Conservation (phyloP, 805 yeast genomes). For the Lachancea mirantina region DNA sequence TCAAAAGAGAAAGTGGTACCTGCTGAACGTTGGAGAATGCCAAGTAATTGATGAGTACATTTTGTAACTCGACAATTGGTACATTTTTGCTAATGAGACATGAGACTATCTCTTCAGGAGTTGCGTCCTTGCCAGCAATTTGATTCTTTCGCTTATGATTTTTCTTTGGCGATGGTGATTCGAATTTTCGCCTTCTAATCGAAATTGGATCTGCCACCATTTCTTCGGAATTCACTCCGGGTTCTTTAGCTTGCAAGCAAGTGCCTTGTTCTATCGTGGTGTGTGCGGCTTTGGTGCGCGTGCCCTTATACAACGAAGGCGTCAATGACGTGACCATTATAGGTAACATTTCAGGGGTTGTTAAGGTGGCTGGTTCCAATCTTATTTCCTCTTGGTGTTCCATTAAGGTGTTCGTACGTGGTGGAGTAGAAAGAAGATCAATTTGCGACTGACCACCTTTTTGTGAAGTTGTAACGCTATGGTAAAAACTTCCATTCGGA, state of each 20-base stretch:
- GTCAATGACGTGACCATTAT: too few relatives aligned
- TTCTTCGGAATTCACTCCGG: background rate
- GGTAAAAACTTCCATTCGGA: constrained; percentile 16
- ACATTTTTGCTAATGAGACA: constrained; percentile 25
- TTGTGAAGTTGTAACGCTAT: too few relatives aligned
- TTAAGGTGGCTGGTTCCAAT: too few relatives aligned
- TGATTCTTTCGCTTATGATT: constrained; percentile 18
- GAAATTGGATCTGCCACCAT: background rate
- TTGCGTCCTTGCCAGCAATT: constrained; percentile 15
- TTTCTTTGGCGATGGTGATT: constrained; percentile 10
- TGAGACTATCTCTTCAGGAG: constrained; percentile 24
- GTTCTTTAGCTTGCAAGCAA: too few relatives aligned
- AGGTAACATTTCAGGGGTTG: too few relatives aligned
- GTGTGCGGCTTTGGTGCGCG: too few relatives aligned
- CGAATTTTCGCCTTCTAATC: constrained; percentile 5
- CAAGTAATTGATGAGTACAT: constrained; percentile 70
- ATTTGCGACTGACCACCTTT: too few relatives aligned
- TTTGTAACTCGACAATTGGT: constrained; percentile 47
- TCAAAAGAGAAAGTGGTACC: constrained; percentile 71
- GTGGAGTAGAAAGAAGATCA: too few relatives aligned
- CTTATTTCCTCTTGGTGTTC: constrained; percentile 7
- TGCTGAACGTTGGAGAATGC: constrained; percentile 87
- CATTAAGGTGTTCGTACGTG: constrained; percentile 15
- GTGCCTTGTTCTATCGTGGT: too few relatives aligned
- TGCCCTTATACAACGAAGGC: too few relatives aligned